phyloP scores from a whole-genome alignment of 2,329 filamentous ascomycete species.

The Trichoderma sp. region DNA sequence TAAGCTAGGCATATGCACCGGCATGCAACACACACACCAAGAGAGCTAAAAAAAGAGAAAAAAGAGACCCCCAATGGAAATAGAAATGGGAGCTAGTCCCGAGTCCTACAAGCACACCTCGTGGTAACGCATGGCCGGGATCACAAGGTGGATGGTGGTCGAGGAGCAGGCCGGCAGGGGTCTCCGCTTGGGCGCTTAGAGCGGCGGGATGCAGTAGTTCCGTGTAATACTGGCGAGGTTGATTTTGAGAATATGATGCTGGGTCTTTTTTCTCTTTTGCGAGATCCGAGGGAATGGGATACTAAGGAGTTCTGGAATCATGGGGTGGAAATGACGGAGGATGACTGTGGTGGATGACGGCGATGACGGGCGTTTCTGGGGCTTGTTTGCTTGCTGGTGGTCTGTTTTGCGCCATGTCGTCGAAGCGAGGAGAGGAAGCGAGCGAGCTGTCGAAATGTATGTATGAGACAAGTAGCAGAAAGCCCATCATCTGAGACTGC shows the following conservation, averaged over 20 bases:
- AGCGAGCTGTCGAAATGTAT: background rate
- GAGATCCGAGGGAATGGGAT: too few relatives aligned
- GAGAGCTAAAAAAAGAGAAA: constrained; percentile 2
- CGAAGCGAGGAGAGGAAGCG: background rate
- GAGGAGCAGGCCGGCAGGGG: constrained; percentile 25
- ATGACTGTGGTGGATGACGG: too few relatives aligned
- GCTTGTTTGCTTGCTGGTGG: too few relatives aligned
- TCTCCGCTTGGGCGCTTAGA: constrained; percentile 35
- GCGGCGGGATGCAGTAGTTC: constrained; percentile 32
- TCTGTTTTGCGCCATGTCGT: too few relatives aligned
- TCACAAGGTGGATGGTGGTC: constrained; percentile 25
- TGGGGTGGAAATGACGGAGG: too few relatives aligned
- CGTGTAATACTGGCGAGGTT: background rate
- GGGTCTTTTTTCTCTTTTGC: background rate
- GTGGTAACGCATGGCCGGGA: background rate
- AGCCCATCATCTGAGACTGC: constrained; percentile 1
- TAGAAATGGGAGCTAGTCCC: constrained; percentile 9
- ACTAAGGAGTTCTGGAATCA: too few relatives aligned
- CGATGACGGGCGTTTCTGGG: too few relatives aligned
- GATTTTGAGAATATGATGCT: background rate
- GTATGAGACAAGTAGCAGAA: background rate
- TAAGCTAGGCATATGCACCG: background rate
- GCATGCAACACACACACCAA: background rate
- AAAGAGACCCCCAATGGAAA: constrained; percentile 7
- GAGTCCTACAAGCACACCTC: too few relatives aligned